Evolutionary conservation across 306 rosid genomes (phyloP).

Genomic region (Hylodesmum podocarpum): DNA sequence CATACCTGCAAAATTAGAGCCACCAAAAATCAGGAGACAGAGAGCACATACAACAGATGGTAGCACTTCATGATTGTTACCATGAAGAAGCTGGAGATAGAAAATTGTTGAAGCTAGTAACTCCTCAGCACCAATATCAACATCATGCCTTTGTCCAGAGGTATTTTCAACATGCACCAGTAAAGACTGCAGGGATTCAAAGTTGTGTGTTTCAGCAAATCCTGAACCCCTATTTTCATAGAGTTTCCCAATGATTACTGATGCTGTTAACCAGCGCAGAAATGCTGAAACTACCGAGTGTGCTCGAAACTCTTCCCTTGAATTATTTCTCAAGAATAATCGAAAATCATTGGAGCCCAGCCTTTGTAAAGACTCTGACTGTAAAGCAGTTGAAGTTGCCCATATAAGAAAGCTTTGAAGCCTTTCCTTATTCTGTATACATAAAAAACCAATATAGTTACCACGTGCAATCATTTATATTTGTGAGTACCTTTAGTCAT

Average conservation of each 20-base stretch:
- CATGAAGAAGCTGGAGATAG: constrained; percentile 63
- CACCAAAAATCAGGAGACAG: constrained; percentile 54
- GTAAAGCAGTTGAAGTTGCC: constrained; percentile 66
- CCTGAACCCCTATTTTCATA: constrained; percentile 35
- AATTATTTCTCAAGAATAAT: constrained; percentile 27
- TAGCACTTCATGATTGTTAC: constrained; percentile 44
- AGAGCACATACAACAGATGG: constrained; percentile 78
- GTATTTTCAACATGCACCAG: constrained; percentile 42
- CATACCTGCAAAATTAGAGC: constrained; percentile 56
- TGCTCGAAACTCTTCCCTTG: constrained; percentile 37
- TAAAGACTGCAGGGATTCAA: constrained; percentile 53
- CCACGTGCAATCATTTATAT: not conserved
- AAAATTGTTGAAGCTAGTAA: constrained; percentile 67
- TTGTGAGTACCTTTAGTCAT: not conserved
- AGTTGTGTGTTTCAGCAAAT: constrained; percentile 27
- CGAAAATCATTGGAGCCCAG: constrained; percentile 39
- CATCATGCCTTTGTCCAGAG: constrained; percentile 37
- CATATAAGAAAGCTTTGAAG: constrained; percentile 67
- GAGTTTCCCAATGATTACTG: constrained; percentile 67
- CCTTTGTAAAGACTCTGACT: constrained; percentile 45
- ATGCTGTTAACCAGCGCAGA: constrained; percentile 79
- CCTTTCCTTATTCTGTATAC: constrained; percentile 54
- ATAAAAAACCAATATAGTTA: not conserved
- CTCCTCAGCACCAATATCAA: constrained; percentile 43
- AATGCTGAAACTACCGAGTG: constrained; percentile 54